These are phyloP conservation scores for Penicillium sp. DNA, from an alignment of 2,329 filamentous ascomycete species.

Conservation along the genomic window DNA sequence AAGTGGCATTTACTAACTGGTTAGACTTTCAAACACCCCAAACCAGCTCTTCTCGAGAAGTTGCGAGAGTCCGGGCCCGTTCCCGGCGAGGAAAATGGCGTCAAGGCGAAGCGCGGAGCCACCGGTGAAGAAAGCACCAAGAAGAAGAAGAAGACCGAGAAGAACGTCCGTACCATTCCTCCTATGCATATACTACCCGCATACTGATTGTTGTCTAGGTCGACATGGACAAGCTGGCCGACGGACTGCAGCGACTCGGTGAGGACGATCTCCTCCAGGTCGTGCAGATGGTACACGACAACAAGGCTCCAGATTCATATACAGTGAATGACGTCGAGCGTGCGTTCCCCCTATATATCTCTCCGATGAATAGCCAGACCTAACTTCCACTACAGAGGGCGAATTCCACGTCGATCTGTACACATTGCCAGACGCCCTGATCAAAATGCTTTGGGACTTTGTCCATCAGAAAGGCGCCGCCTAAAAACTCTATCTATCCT, in stretches of 20 bases:
- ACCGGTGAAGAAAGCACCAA: slow-evolving; percentile 60
- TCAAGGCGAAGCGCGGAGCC: slow-evolving; percentile 59
- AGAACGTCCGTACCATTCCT: slow-evolving; percentile 45
- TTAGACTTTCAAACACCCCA: slow-evolving; percentile 82
- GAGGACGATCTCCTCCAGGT: slow-evolving; percentile 94
- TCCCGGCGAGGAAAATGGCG: slow-evolving; percentile 65
- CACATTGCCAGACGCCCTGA: slow-evolving; percentile 84
- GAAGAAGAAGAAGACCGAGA: slow-evolving; percentile 70
- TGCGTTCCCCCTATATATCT: slow-evolving; percentile 47
- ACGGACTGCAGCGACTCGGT: slow-evolving; percentile 79
- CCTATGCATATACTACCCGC: neutral
- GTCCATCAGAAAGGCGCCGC: slow-evolving; percentile 46
- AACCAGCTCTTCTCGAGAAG: slow-evolving; percentile 72
- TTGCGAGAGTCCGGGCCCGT: slow-evolving; percentile 82
- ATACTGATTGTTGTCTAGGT: slow-evolving; percentile 39
- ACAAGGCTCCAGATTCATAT: slow-evolving; percentile 90
- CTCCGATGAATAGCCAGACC: neutral
- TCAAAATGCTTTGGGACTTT: slow-evolving; percentile 96
- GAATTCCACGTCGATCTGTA: slow-evolving; percentile 98
- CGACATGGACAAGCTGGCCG: slow-evolving; percentile 96
- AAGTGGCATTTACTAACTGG: neutral
- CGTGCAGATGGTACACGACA: slow-evolving; percentile 96
- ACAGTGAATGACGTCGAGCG: slow-evolving; percentile 96
- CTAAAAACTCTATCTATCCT: slow-evolving; percentile 17
- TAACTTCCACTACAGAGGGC: slow-evolving; percentile 59